Evolutionary conservation across 2,329 filamentous ascomycete species (phyloP), one percentile per base, ranked within the genome.

Genomic region (Xylaria hypoxylon): DNA sequence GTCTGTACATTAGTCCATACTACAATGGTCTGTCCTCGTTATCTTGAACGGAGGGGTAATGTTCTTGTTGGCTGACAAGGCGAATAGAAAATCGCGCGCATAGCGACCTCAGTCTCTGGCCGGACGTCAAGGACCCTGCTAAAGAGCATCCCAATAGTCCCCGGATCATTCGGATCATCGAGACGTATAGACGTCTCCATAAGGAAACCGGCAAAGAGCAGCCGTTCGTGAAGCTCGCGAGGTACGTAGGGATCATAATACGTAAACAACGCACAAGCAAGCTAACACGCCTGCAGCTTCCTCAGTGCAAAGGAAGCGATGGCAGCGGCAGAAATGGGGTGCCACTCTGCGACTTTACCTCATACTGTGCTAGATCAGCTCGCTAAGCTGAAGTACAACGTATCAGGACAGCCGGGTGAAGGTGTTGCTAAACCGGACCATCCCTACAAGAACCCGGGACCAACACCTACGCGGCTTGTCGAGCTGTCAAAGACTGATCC

Each of bases 131-230:
- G 50, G 83, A 86, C 67, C 82, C 83, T 2, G 83, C 82, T 0
- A 74, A 76, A 44, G 73, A 84, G 62, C 83, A 85, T 64, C 80
- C 83, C 31, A 84, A 82, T 75, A 81, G 82, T 7, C 75, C 82
- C 0, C 79, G 83, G 17, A 73, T 84, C n/a, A 65, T 84, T 22
- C 82, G 84, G 68, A 85, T 85, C 48, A 74, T 84, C 17, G 80
- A 84, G 65, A 81, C 78, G 0, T 85, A 84, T 74, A 79, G 77
- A 64, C 77, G 76, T 2, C 77, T 84, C 22, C 82, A 82, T 65
- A 79, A 78, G 56, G 79, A 82, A 82, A 85, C 82, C 0, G 83
- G 83, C n/a, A 79, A 80, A 64, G 78, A 80, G 58, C 83, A 85
- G 72, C 83, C 84, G 1, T 74, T 83, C 11, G 69, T 85, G 15